Evolutionary conservation across 805 yeast genomes (phyloP), one percentile per base, ranked within the genome.

Genomic region (Danielozyma ontarioensis): DNA sequence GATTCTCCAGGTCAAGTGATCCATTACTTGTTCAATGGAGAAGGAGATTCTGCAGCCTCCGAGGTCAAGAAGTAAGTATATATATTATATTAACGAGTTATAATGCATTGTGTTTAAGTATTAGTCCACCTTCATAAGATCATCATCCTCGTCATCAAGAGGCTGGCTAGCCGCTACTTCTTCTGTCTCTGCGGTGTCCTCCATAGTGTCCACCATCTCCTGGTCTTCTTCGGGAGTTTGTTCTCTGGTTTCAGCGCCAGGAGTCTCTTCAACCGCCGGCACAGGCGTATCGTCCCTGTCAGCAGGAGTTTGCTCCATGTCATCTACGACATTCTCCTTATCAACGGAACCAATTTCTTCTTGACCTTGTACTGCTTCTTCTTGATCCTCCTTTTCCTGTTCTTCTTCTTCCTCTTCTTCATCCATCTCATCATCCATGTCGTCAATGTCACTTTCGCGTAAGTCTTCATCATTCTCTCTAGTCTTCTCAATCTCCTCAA

Each of bases 1-100:
- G 89, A 84, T 52, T 51, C 78, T 21, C 51, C 76, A 7, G 36
- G 51, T n/a, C 74, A 78, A 50, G 74, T 80, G 16, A 35, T 78
- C 32, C 60, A 71, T 37, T 82, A 85, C 57, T 68, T 86, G 33
- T 33, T 78, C 21, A 66, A 68, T 35, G 85, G 87, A 10, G 10
- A 19, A 19, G 10, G 8, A 6, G 22, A 19, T 10, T 10, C 22
- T 10, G 22, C 22, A 6, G 22, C 22, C 22, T 10, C 22, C 8
- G 22, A n/a, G n/a, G n/a, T n/a, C n/a, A n/a, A 6, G 22, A 19
- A 19, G 22, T 19, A 19, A 10, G 10, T 19, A 19, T 19, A 19
- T 19, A 19, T 19, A n/a, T n/a, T n/a, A n/a, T n/a, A n/a, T n/a
- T n/a, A n/a, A n/a, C n/a, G n/a, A n/a, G n/a, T n/a, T n/a, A n/a